Base-by-base conservation (phyloP, 345 rosid genomes). In the Carallia pectinifolia region DNA sequence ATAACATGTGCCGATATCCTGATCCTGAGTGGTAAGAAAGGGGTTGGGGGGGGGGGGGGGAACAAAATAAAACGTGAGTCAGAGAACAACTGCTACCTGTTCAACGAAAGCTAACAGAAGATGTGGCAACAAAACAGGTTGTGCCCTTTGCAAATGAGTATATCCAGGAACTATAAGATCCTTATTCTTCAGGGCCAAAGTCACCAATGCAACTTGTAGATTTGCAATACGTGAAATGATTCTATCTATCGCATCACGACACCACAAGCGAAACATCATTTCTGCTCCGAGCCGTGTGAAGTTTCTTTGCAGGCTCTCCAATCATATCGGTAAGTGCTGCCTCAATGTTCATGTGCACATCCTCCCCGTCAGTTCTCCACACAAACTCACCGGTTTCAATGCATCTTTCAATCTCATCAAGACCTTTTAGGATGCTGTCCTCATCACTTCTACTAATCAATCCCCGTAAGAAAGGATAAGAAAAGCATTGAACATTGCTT, bases 281-380 rank as follows among this genome's bases (percentile, higher is more conserved):
- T 70, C 96, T 81, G 74, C 97, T 95, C 23, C 97, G 74, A 61
- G 99, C 98, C 1, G 98, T 92, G 80, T 95, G 98, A 19, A 95
- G 97, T 69, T 90, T 95, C 85, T 95, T 95, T 4, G 98, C 99
- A 62, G 99, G 96, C 47, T 92, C 98, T n/a, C 98, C 99, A 55
- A 92, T 88, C 74, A 92, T 56, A 86, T 95, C 98, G 65, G 91
- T 95, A 29, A 95, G 87, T 0, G 97, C 89, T 23, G 97, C 99
- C 81, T 95, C 97, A 67, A 95, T 89, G 82, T 95, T 95, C 99
- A 95, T 90, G 72, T 92, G 99, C 38, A 90, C 99, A 81, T 95
- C 96, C 77, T 95, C 99, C 77, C 97, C 61, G 72, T 90, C 98
- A 54, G 90, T 85, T 81, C 94, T 92, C 99, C 99, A 95, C 63